Percentiles rank a stretch among this genome's conserved stretches.
Conservation (phyloP, 192 early-diverging fungal species). For the Oehlia diaphana region DNA sequence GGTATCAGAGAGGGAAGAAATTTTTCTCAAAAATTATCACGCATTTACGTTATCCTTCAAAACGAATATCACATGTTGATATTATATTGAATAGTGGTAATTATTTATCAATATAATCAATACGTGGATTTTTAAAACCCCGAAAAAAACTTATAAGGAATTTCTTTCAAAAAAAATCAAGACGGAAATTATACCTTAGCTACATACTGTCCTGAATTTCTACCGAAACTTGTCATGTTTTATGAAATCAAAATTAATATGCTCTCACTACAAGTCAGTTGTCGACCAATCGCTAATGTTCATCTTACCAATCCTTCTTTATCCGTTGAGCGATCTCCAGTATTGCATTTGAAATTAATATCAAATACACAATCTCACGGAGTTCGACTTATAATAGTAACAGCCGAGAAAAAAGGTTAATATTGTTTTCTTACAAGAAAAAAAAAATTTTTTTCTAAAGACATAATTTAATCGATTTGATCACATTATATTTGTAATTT, state of each 20-base stretch:
- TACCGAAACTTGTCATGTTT: slow-evolving; percentile 13
- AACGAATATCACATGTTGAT: slow-evolving; percentile 22
- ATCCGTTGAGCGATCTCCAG: neutral
- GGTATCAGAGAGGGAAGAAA: slow-evolving; percentile 11
- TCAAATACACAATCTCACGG: neutral
- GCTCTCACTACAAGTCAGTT: neutral
- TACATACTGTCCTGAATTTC: slow-evolving; percentile 12
- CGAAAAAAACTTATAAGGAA: neutral
- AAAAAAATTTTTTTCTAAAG: neutral
- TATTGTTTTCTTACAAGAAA: neutral
- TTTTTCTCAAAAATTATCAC: slow-evolving; percentile 4
- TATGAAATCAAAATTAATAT: slow-evolving; percentile 21
- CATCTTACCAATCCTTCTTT: neutral
- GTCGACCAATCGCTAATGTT: neutral
- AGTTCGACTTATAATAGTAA: slow-evolving; percentile 6
- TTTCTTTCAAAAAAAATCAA: neutral
- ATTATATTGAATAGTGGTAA: slow-evolving; percentile 18
- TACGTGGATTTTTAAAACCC: neutral
- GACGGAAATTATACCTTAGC: slow-evolving; percentile 20
- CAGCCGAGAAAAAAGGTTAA: slow-evolving; percentile 3
- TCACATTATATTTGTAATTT: neutral
- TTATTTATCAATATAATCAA: neutral
- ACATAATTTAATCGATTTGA: no score
- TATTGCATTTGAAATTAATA: slow-evolving; percentile 10
- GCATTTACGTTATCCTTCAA: neutral